Base-by-base conservation (phyloP, 139 green algal genomes). In the Dunaliella sp. region DNA sequence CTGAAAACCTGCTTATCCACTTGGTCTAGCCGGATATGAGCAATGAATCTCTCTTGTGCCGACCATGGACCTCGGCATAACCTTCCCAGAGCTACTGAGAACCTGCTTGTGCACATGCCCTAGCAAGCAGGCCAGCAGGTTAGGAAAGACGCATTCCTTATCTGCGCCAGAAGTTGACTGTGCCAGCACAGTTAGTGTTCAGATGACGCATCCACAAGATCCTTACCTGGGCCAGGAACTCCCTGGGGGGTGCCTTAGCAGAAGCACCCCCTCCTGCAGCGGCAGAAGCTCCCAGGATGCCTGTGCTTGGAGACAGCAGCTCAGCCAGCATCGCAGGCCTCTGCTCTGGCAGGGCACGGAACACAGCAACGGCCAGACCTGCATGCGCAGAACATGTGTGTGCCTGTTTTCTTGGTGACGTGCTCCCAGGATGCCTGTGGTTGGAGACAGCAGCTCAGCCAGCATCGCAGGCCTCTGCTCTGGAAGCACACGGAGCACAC, bases 311-410 rank as follows among this genome's bases (percentile, higher is more conserved):
- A n/a, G 83, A 48, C 36, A 94, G 85, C n/a, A 95, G 33, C 58
- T 95, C 92, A 1, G 93, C 91, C 85, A 95, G 75, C 22, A 95
- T 33, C 0, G 85, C 33, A 33, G 24, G 0, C 37, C 92, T 86
- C 75, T 92, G 90, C 1, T 85, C 72, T 7, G 86, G 87, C 77
- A 86, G 86, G 2, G 77, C 77, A 22, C 81, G 80, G 84, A 95
- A 96, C 1, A 89, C 89, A 0, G 91, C 77, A 28, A 90, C 85
- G 36, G 93, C 38, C 32, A 95, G 75, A 2, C 77, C 77, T 81
- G 31, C 3, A 12, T 59, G 86, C 73, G 1, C 79, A 33, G 22
- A 59, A n/a, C n/a, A n/a, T n/a, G n/a, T n/a, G n/a, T n/a, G n/a
- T n/a, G n/a, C n/a, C n/a, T n/a, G n/a, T n/a, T n/a, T n/a, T n/a